Evolutionary conservation across 139 green algal genomes (phyloP).

Genomic region (Chlamydomonas sp.): DNA sequence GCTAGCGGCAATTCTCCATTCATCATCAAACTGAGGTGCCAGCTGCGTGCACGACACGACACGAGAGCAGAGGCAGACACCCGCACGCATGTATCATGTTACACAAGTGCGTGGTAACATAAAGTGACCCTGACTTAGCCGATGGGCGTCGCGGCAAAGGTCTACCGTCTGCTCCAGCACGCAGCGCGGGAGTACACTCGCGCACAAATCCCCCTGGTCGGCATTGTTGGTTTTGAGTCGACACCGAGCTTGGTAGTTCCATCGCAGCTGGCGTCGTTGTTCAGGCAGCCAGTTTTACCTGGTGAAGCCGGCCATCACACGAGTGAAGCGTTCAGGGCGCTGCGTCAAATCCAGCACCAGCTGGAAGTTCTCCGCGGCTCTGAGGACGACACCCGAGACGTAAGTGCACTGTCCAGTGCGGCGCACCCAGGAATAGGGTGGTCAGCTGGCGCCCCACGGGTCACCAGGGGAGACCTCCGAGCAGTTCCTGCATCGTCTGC

Average conservation of each 20-base stretch:
- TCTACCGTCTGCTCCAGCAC: slow-evolving; percentile 3
- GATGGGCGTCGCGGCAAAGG: background rate
- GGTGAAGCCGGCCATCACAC: background rate
- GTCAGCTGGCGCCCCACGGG: too few relatives aligned
- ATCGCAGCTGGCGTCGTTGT: background rate
- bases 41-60: background rate
- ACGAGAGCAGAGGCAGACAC: background rate
- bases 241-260: background rate
- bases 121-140: too few relatives aligned
- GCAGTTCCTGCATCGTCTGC: too few relatives aligned
- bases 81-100: background rate
- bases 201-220: slow-evolving; percentile 13
- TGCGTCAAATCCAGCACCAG: slow-evolving; percentile 20
- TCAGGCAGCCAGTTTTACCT: background rate
- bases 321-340: slow-evolving; percentile 18
- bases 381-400: slow-evolving; percentile 30
- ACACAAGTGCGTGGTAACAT: too few relatives aligned
- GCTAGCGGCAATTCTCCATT: too few relatives aligned
- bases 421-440: too few relatives aligned
- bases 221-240: background rate
- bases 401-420: background rate
- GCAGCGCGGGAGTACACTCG: background rate
- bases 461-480: too few relatives aligned
- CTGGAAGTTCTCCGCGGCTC: background rate
- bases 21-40: too few relatives aligned